Base-by-base conservation (phyloP, 768 basidiomycete genomes). In the Guyanaporus albipodus region DNA sequence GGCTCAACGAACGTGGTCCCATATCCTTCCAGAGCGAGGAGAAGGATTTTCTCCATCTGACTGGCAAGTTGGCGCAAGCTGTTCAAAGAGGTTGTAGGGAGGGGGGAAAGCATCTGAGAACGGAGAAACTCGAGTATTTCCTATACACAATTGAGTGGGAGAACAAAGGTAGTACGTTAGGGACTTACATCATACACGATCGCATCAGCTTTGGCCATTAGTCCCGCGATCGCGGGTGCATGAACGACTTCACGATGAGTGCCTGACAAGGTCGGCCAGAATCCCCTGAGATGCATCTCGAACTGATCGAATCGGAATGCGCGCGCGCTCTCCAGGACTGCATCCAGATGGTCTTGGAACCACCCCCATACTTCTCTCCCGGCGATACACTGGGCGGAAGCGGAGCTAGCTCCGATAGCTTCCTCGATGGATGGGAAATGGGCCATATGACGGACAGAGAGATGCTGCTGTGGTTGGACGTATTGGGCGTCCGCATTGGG, bases 301-400 rank as follows among this genome's bases (percentile, higher is more conserved):
- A 92, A 92, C 66, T 91, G 87, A 67, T 94, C 91, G 57, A 91
- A 88, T 31, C 89, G 77, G 72, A 85, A 87, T 15, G 78, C 71
- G 44, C 87, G 73, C 34, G 91, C 80, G 56, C 79, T 84, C 55
- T 91, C 87, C 26, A 92, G 69, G 38, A 94, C 74, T 1, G 83
- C 73, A 67, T 94, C 90, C 50, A 92, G 74, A 71, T 95, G 92
- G 47, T 91, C 86, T 65, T 88, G 85, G 74, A 95, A 95, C 84
- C 88, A 90, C 24, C 74, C 77, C 92, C 92, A 95, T 6, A 91
- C 87, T 65, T 90, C 88, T 55, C 87, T 80, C 23, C 87, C 91
- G 50, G 84, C 83, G 18, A 89, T 76, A 44, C 82, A 79, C 56
- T 91, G 85, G 23, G 87, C 73, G 37, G 87, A 79, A n/a, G 83